Evolutionary conservation across 805 yeast species (phyloP), one percentile per base, ranked within the genome.

Genomic region (Citeromyces matritensis): DNA sequence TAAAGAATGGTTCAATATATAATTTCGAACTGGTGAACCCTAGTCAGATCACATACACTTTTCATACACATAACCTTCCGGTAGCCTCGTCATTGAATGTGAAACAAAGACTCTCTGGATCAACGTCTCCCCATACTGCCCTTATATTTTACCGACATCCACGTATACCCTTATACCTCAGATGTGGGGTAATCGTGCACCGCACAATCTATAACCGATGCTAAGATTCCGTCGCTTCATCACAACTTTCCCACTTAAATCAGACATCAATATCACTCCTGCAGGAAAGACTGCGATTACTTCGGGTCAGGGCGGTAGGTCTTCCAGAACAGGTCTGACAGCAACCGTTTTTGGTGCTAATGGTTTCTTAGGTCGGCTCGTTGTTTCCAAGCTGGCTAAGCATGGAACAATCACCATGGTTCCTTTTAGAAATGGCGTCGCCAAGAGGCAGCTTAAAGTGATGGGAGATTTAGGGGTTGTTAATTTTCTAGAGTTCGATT

Each of bases 401-500:
- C 84, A 82, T 48, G 94, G 94, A 39, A 83, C 93, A 19, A 54
- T 65, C 33, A 72, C 78, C 6, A 70, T 80, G 31, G 75, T 71
- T 14, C 94, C 94, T n/a, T 82, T 49, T 60, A 66, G 94, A 48
- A 86, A 83, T 48, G 86, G 77, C 45, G 63, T 74, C 63, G 69
- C 74, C 47, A 75, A 66, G 54, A 67, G 94, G 45, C 81, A 78
- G 47, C 62, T 83, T 43, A 83, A 81, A 57, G 81, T 79, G 34
- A 65, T 75, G 30, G 94, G 94, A 29, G 94, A 83, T 53, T 67
- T 82, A 41, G 94, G 94, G 23, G 94, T 83, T 28, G 84, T 83
- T 21, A 79, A 78, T 56, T 76, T 73, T 51, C 71, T 80, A 39
- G 94, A 83, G 54, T 71, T 80, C 45, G 94, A 83, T 51, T 59